A percentile compares a stretch with the other conserved stretches of the same genome.
Conservation (phyloP, 768 basidiomycete species). For the Phaeolepiota aurea region DNA sequence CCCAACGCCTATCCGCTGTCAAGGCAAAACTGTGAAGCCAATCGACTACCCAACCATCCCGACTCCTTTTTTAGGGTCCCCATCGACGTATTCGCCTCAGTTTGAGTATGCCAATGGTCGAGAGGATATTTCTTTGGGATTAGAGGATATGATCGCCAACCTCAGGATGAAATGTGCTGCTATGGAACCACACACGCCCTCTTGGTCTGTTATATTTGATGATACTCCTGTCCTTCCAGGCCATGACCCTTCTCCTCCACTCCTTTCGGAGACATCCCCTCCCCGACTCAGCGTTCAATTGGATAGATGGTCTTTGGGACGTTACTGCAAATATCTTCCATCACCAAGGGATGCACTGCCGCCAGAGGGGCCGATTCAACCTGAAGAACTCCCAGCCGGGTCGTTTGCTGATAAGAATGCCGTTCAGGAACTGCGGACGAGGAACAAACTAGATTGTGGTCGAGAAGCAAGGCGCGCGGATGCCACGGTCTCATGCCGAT, state of each 20-base stretch:
- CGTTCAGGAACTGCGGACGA: too few relatives aligned
- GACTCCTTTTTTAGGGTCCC: conserved; percentile 33
- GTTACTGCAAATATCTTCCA: too few relatives aligned
- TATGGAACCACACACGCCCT: conserved; percentile 6
- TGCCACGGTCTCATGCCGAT: too few relatives aligned
- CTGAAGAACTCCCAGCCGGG: too few relatives aligned
- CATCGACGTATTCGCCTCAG: conserved; percentile 26
- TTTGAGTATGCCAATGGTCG: conserved; percentile 16
- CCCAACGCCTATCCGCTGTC: conserved; percentile 20
- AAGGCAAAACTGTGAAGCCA: conserved; percentile 8
- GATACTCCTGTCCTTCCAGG: too few relatives aligned
- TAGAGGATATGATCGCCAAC: conserved; percentile 37
- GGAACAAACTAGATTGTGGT: too few relatives aligned
- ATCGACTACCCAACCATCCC: conserved; percentile 32
- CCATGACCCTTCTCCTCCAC: background rate
- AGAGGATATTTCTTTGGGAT: conserved; percentile 19
- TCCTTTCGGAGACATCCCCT: background rate
- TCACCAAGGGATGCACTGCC: too few relatives aligned
- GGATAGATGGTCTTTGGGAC: too few relatives aligned
- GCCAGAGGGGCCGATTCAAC: background rate
- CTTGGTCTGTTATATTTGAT: background rate
- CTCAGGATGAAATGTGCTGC: conserved; percentile 29
- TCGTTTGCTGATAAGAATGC: too few relatives aligned
- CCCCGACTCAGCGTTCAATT: too few relatives aligned
- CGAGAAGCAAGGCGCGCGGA: too few relatives aligned